Percentiles rank a stretch among this genome's conserved stretches.
These are phyloP conservation scores for Arthrobotrys sinensis DNA, from an alignment of 2,329 filamentous ascomycete species.

Conservation along the genomic window DNA sequence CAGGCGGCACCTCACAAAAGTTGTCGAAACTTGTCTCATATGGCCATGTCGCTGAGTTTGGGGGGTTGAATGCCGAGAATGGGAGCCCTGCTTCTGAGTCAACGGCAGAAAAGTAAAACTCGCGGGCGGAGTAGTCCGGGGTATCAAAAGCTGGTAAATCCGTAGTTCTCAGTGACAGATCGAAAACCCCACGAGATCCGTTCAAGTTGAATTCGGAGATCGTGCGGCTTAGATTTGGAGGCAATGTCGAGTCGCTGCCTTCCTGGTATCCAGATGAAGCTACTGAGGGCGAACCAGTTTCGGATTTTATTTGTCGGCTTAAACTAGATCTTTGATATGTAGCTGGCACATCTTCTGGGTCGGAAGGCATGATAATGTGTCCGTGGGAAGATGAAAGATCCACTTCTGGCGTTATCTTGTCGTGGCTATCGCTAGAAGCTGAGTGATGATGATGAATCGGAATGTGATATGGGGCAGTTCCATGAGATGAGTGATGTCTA, in stretches of 20 bases:
- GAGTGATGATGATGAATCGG: slow-evolving; percentile 73
- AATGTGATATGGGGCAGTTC: slow-evolving; percentile 76
- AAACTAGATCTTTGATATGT: slow-evolving; percentile 68
- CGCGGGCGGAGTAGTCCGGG: slow-evolving; percentile 63
- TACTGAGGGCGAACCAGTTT: slow-evolving; percentile 66
- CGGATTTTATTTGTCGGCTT: slow-evolving; percentile 68
- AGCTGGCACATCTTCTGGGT: slow-evolving; percentile 68
- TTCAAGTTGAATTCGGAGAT: slow-evolving; percentile 71
- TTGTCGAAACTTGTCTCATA: slow-evolving; percentile 69
- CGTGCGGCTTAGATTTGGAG: slow-evolving; percentile 72
- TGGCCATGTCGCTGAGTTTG: slow-evolving; percentile 73
- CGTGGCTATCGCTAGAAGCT: slow-evolving; percentile 71
- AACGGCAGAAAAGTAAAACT: slow-evolving; percentile 63
- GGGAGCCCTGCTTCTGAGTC: slow-evolving; percentile 65
- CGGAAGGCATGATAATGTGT: slow-evolving; percentile 59
- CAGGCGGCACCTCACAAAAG: slow-evolving; percentile 65
- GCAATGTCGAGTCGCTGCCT: slow-evolving; percentile 71
- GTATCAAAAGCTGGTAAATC: slow-evolving; percentile 64
- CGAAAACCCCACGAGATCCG: slow-evolving; percentile 73
- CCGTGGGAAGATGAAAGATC: slow-evolving; percentile 55
- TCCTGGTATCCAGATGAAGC: slow-evolving; percentile 59
- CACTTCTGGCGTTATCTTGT: slow-evolving; percentile 66
- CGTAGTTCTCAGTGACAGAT: slow-evolving; percentile 67
- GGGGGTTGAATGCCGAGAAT: slow-evolving; percentile 71
- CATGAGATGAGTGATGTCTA: slow-evolving; percentile 76